Percentiles rank a stretch among this genome's conserved stretches.
phyloP scores from a whole-genome alignment of 805 yeast genomes.

The Dipodascus albidus region DNA sequence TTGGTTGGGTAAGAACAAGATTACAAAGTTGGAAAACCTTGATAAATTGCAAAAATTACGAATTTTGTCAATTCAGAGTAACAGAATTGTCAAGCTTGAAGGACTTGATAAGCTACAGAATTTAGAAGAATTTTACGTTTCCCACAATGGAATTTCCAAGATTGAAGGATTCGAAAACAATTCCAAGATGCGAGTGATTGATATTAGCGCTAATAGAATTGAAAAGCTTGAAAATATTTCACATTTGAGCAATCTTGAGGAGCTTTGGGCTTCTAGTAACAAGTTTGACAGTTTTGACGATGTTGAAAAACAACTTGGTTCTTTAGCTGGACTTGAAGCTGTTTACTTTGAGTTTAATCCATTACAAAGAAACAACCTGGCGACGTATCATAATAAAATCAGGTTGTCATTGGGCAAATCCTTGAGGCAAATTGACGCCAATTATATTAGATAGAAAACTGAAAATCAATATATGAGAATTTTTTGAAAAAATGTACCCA shows the following conservation, averaged over 20 bases:
- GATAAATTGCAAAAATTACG: slow-evolving; percentile 47
- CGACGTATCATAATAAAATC: slow-evolving; percentile 77
- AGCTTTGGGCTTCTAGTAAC: slow-evolving; percentile 88
- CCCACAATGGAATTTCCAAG: slow-evolving; percentile 68
- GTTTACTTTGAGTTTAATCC: slow-evolving; percentile 95
- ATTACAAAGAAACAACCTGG: slow-evolving; percentile 56
- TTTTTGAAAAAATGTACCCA: background rate
- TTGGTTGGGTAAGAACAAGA: slow-evolving; percentile 88
- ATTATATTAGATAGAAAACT: slow-evolving; percentile 37
- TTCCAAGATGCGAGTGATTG: slow-evolving; percentile 56
- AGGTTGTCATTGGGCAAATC: slow-evolving; percentile 60
- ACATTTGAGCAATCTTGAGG: slow-evolving; percentile 66
- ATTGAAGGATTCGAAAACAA: slow-evolving; percentile 73
- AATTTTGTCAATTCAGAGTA: slow-evolving; percentile 81
- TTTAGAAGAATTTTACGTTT: slow-evolving; percentile 76
- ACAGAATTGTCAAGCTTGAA: slow-evolving; percentile 65
- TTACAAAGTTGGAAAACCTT: slow-evolving; percentile 53
- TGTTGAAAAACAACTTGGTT: slow-evolving; percentile 51
- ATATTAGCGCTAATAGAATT: slow-evolving; percentile 68
- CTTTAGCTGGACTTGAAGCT: slow-evolving; percentile 58
- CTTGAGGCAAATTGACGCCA: slow-evolving; percentile 81
- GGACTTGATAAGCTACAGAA: slow-evolving; percentile 62
- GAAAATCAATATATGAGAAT: background rate
- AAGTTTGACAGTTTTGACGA: slow-evolving; percentile 56
- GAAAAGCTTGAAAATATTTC: slow-evolving; percentile 47